Evolutionary conservation across 1,139 yeast species (phyloP).

Genomic region (Yamadazyma pseudoaaseri): DNA sequence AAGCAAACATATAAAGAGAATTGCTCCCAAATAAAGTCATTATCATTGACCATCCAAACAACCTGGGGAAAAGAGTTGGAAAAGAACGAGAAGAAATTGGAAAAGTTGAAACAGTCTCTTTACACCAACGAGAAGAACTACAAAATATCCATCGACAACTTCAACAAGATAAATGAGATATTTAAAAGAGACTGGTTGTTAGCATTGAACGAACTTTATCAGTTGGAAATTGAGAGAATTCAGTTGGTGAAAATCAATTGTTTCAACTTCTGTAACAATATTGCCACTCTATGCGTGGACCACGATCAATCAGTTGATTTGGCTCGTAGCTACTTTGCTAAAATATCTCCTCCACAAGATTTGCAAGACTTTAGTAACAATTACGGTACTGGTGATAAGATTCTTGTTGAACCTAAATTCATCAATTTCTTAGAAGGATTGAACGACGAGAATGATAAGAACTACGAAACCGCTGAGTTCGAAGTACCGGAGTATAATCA

Average conservation of each 20-base stretch:
- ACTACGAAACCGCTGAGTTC: conserved; percentile 28
- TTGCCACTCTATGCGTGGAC: conserved; percentile 75
- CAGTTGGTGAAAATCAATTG: conserved; percentile 72
- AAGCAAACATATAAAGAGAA: conserved; percentile 58
- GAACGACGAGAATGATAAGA: conserved; percentile 24
- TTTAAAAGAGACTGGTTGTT: conserved; percentile 82
- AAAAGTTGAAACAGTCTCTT: conserved; percentile 51
- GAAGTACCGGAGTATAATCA: conserved; percentile 36
- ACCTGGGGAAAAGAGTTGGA: conserved; percentile 80
- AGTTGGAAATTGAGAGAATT: conserved; percentile 74
- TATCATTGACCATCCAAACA: conserved; percentile 63
- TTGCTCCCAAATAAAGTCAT: conserved; percentile 57
- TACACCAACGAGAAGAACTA: conserved; percentile 54
- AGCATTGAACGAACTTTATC: conserved; percentile 68
- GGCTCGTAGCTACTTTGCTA: conserved; percentile 66
- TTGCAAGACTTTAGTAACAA: conserved; percentile 52
- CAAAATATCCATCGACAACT: conserved; percentile 55
- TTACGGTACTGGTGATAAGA: conserved; percentile 67
- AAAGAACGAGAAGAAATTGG: conserved; percentile 59
- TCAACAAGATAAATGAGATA: conserved; percentile 64
- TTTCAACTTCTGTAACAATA: conserved; percentile 79
- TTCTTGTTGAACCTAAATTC: conserved; percentile 53
- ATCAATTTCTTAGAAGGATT: conserved; percentile 41
- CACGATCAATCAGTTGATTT: conserved; percentile 76
- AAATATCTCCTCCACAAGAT: conserved; percentile 64